These are phyloP conservation scores for Avena eriantha DNA, from an alignment of 176 grass and related monocot genomes.

Conservation along the genomic window DNA sequence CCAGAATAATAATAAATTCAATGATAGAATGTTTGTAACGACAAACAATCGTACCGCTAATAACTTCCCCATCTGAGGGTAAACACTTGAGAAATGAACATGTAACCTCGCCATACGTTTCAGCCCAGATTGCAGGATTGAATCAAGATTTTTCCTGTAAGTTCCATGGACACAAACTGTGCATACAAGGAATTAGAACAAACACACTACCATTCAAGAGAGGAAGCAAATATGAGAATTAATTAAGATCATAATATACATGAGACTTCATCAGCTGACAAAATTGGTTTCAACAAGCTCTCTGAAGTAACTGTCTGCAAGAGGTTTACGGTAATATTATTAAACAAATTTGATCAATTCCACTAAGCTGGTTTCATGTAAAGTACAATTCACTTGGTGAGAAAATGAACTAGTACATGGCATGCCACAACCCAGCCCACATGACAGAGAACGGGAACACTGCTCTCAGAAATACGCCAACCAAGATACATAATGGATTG, in stretches of 20 bases:
- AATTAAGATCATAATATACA: constrained; percentile 39
- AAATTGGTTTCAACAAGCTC: constrained; percentile 83
- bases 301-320: constrained; percentile 78
- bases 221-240: constrained; percentile 3
- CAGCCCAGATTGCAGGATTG: constrained; percentile 74
- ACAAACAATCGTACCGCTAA: constrained; percentile 68
- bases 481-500: not conserved
- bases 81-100: constrained; percentile 91
- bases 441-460: not conserved
- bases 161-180: constrained; percentile 92
- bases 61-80: constrained; percentile 68
- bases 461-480: not conserved
- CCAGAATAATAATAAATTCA: constrained; percentile 1
- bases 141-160: constrained; percentile 78
- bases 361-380: not conserved
- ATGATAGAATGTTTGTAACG: not conserved
- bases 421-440: not conserved
- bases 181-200: constrained; percentile 46
- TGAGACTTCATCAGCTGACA: constrained; percentile 79
- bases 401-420: not conserved
- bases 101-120: constrained; percentile 82
- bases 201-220: constrained; percentile 1
- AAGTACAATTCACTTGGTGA: not conserved
- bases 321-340: constrained; percentile 25
- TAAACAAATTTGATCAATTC: constrained; percentile 15